These are phyloP conservation scores for Curvularia sp. DNA, from an alignment of 2,329 filamentous ascomycete species.

Conservation along the genomic window DNA sequence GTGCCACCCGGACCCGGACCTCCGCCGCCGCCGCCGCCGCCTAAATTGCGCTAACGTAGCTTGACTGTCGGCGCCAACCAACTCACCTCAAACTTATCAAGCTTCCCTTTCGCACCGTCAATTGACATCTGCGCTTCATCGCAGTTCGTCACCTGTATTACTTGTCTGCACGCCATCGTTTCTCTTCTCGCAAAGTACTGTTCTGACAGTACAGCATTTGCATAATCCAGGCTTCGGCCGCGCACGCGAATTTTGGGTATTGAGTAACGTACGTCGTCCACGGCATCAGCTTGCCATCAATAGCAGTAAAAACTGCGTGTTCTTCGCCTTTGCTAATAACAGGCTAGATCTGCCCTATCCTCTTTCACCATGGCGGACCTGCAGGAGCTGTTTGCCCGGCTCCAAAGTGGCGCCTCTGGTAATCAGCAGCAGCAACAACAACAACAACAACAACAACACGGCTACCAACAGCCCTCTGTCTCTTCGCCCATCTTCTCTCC, in stretches of 20 bases:
- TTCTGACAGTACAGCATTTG: conserved; percentile 13
- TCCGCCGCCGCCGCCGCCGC: conserved; percentile 2
- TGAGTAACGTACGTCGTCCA: conserved; percentile 37
- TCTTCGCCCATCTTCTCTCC: conserved; percentile 67
- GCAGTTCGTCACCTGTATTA: conserved; percentile 19
- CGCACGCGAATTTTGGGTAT: conserved; percentile 38
- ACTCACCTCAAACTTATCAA: conserved; percentile 15
- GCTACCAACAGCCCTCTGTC: conserved; percentile 62
- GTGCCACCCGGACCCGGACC: conserved; percentile 1
- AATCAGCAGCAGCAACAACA: conserved; percentile 34
- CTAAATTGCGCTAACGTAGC: conserved; percentile 14
- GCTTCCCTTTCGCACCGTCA: conserved; percentile 14
- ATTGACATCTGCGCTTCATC: conserved; percentile 29
- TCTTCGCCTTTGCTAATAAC: conserved; percentile 20
- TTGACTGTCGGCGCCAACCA: conserved; percentile 14
- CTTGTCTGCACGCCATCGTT: conserved; percentile 18
- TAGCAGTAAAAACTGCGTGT: conserved; percentile 12
- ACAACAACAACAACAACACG: conserved; percentile 33
- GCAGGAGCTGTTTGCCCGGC: conserved; percentile 54
- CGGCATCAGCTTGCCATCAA: conserved; percentile 18
- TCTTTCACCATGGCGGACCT: conserved; percentile 52
- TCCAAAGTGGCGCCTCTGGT: conserved; percentile 47
- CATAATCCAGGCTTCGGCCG: conserved; percentile 22
- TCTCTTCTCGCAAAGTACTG: conserved; percentile 11
- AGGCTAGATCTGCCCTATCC: conserved; percentile 29